phyloP scores from a whole-genome alignment of 106 monocot species.

The Dendrobium officinale region DNA sequence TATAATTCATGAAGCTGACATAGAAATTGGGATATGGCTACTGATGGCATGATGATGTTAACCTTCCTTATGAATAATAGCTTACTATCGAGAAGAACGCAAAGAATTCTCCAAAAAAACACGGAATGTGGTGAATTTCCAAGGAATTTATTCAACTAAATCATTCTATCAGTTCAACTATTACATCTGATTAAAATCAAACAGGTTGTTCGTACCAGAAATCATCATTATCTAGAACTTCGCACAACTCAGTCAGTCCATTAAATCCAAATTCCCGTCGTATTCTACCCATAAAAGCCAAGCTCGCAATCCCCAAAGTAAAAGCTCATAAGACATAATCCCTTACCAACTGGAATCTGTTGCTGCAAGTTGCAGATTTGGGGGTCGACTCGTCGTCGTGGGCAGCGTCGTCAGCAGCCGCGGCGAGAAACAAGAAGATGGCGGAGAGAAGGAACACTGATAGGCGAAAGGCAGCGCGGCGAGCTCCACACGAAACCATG shows the following conservation, averaged over 20 bases:
- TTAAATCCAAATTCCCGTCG: neutral
- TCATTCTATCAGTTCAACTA: neutral
- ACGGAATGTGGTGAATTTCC: neutral
- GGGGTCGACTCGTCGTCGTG: constrained; percentile 30
- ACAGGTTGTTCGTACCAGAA: neutral
- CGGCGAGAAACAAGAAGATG: constrained; percentile 1
- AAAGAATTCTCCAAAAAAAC: too few species aligned
- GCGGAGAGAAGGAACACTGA: constrained; percentile 5
- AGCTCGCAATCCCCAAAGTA: neutral
- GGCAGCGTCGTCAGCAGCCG: constrained; percentile 29
- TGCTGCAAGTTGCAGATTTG: constrained; percentile 36
- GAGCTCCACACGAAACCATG: constrained; percentile 4
- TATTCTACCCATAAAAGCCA: neutral
- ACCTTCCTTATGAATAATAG: neutral
- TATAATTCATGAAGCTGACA: neutral
- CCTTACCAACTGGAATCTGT: constrained; percentile 65
- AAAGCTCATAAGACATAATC: neutral
- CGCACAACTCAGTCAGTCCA: neutral
- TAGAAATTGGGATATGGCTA: neutral
- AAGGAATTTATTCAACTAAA: neutral
- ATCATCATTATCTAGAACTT: neutral
- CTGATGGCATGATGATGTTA: neutral
- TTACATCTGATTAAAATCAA: neutral
- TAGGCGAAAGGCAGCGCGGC: neutral
- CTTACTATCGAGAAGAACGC: neutral